A percentile compares a stretch with the other conserved stretches of the same genome.
These are phyloP conservation scores for Vigna mungo DNA, from an alignment of 306 rosid genomes.

Conservation along the genomic window DNA sequence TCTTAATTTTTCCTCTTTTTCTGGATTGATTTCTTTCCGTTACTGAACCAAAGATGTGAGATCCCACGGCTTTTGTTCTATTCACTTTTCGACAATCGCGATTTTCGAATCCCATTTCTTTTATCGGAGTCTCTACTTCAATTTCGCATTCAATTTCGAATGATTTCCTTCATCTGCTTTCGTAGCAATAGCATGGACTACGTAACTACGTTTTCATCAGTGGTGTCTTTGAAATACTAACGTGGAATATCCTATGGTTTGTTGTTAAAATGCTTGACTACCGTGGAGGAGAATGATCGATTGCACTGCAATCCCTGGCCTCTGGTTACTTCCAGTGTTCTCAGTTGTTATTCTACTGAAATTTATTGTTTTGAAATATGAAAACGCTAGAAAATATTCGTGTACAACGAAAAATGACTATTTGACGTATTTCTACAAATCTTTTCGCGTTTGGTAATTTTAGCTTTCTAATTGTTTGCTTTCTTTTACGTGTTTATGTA, in stretches of 20 bases:
- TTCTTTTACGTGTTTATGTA: too few relatives aligned
- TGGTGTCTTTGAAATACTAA: background rate
- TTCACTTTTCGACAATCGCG: background rate
- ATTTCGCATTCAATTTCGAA: background rate
- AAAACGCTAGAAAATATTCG: background rate
- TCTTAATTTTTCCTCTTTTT: background rate
- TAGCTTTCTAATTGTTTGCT: too few relatives aligned
- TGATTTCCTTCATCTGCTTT: background rate
- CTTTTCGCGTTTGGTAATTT: background rate
- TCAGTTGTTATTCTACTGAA: background rate
- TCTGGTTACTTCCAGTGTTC: conserved; percentile 7
- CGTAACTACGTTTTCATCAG: background rate
- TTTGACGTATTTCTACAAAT: background rate
- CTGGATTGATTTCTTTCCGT: conserved; percentile 16
- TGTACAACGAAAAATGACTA: background rate
- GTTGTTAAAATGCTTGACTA: background rate
- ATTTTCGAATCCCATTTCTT: background rate
- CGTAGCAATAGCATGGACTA: background rate
- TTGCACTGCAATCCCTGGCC: background rate
- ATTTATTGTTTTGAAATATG: background rate
- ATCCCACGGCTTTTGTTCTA: conserved; percentile 17
- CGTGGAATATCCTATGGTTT: background rate
- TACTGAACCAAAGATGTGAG: conserved; percentile 23
- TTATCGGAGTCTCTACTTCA: background rate
- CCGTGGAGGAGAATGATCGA: background rate